Conservation (phyloP, 1,284 basidiomycete species). For the Moesziomyces parantarcticus region DNA sequence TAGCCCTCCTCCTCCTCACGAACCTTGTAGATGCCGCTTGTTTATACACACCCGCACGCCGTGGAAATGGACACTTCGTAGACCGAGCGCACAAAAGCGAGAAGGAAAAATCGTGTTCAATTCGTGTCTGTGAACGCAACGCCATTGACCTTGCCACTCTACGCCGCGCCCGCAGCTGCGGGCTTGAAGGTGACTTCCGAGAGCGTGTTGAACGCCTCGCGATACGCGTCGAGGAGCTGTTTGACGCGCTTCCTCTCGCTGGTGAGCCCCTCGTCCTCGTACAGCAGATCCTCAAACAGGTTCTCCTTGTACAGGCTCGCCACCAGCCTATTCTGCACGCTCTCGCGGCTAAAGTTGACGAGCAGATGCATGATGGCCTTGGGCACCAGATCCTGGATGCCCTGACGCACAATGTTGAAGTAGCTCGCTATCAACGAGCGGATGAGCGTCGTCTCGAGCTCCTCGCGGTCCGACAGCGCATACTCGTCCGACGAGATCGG, state of each 20-base stretch:
- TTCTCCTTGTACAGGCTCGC: conserved; percentile 83
- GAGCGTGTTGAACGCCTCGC: conserved; percentile 82
- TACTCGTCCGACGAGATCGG: conserved; percentile 73
- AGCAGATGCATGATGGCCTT: conserved; percentile 78
- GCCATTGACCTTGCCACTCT: background rate
- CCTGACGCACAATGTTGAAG: conserved; percentile 94
- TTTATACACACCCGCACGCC: background rate
- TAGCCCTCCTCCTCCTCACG: background rate
- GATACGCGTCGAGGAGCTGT: conserved; percentile 93
- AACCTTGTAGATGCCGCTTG: background rate
- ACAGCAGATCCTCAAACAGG: conserved; percentile 87
- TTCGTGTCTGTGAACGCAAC: background rate
- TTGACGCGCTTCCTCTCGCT: conserved; percentile 93
- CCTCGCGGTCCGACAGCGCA: conserved; percentile 81
- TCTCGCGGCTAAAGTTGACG: conserved; percentile 94
- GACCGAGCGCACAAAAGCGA: no score
- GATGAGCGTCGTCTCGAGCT: conserved; percentile 95
- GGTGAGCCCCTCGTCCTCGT: conserved; percentile 94
- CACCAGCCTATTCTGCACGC: conserved; percentile 94
- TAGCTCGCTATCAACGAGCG: conserved; percentile 93
- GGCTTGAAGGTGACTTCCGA: conserved; percentile 60
- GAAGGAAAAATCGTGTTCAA: background rate
- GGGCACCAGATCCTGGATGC: conserved; percentile 95
- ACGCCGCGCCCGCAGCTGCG: conserved; percentile 9
- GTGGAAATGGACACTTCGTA: background rate